Base-by-base conservation (phyloP, 78 protist genomes). In the Anaeramoeba flamelloides region DNA sequence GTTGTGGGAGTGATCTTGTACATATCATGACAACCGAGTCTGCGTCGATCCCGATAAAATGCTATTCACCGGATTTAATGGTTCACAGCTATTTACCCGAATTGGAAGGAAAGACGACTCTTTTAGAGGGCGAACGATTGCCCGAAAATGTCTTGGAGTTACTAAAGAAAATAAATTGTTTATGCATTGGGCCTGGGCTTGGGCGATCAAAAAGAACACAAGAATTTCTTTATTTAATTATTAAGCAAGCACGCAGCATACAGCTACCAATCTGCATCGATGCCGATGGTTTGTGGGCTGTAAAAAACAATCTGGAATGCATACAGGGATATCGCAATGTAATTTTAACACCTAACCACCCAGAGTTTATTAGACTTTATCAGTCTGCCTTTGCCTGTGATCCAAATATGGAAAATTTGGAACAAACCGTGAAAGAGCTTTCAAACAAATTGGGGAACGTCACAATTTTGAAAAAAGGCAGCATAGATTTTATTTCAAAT, bases 371-470 rank as follows among this genome's bases (percentile, higher is more conserved):
- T 8, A 53, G 69, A 53, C 17, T 53, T 8, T 17, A 53, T 26
- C 8, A 53, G 8, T 53, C 69, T 53, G 34, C 17, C 17, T 53
- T 53, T 53, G 34, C 69, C 17, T 17, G 17, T 26, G 69, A 53
- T 26, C 69, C 69, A 53, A 53, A 53, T 53, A 53, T 53, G 69
- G 69, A 53, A 53, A 53, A 53, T 53, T n/a, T n/a, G n/a, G n/a
- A n/a, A n/a, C n/a, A n/a, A n/a, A n/a, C n/a, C n/a, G 69, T 53
- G 34, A 53, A 53, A 53, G 17, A 53, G 17, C 8, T 53, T 8
- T 53, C 69, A 53, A 17, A 53, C 8, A 53, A 53, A 53, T 53
- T 53, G 17, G 69, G 69, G 69, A 53, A 53, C 17, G 69, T 53
- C 8, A 53, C 69, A 17, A 17, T 53, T 53, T 17, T 53, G 34